Conservation (phyloP, 140 eudicot genomes). For the Eryngium alpinum region DNA sequence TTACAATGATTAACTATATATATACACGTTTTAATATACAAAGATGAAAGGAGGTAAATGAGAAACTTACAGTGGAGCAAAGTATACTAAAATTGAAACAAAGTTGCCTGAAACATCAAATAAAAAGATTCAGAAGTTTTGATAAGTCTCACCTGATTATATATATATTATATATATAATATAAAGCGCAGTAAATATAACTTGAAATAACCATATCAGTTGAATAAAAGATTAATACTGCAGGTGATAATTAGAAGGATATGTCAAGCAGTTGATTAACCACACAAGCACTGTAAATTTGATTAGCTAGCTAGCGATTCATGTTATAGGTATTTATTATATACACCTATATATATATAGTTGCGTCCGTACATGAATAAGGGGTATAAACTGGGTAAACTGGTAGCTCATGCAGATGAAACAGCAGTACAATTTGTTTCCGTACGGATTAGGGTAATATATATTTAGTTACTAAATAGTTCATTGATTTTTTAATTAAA, state of each 20-base stretch:
- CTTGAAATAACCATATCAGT: too few species aligned
- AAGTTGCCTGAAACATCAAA: constrained; percentile 52
- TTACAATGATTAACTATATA: not conserved
- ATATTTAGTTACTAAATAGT: too few species aligned
- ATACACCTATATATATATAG: not conserved
- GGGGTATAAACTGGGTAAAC: not conserved
- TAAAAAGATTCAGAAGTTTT: not conserved
- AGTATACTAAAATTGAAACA: constrained; percentile 57
- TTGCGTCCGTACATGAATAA: too few species aligned
- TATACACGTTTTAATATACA: too few species aligned
- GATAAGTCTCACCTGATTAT: too few species aligned
- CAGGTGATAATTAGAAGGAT: too few species aligned
- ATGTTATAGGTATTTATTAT: not conserved
- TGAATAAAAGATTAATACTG: too few species aligned
- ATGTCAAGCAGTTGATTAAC: too few species aligned
- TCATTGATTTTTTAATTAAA: too few species aligned
- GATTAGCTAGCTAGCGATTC: not conserved
- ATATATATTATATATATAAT: too few species aligned
- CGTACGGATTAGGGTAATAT: not conserved
- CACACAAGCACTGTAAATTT: not conserved
- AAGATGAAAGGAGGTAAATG: too few species aligned
- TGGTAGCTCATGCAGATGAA: constrained; percentile 16
- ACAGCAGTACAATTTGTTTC: not conserved
- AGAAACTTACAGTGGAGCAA: constrained; percentile 73
- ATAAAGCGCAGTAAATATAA: too few species aligned